Conservation (phyloP, 257 asterid species). For the Fraxinus excelsior region DNA sequence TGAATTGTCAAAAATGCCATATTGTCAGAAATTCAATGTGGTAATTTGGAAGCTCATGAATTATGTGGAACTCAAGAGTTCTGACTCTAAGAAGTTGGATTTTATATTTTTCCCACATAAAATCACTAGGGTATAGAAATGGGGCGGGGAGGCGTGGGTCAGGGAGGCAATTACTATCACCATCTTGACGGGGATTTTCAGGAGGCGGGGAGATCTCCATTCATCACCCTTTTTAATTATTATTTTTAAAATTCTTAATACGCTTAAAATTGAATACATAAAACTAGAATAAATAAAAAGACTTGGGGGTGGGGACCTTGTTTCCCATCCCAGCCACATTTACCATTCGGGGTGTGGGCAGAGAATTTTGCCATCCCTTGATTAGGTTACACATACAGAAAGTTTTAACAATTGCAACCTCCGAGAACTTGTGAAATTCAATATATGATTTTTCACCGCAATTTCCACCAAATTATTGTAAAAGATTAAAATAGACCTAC, state of each 20-base stretch:
- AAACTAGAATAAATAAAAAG: too few relatives aligned
- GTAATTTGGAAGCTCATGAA: neutral
- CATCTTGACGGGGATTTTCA: neutral
- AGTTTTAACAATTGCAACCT: neutral
- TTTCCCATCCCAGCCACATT: too few relatives aligned
- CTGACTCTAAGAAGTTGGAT: neutral
- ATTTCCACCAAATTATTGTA: too few relatives aligned
- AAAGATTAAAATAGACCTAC: neutral
- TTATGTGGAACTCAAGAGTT: neutral
- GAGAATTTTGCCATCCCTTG: neutral
- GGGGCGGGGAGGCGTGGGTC: too few relatives aligned
- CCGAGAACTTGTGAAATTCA: neutral
- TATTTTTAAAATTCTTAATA: too few relatives aligned
- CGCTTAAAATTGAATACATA: too few relatives aligned
- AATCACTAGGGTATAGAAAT: too few relatives aligned
- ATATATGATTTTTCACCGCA: too few relatives aligned
- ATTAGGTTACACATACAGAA: neutral
- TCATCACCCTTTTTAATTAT: too few relatives aligned
- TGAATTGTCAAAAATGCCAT: neutral
- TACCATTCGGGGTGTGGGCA: too few relatives aligned
- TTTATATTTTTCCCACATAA: neutral
- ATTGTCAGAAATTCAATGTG: neutral
- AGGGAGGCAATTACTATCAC: neutral
- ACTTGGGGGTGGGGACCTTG: too few relatives aligned
- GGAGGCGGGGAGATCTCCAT: too few relatives aligned